Conservation (phyloP, 148 eudicot species). For the Dianthus caryophyllus region DNA sequence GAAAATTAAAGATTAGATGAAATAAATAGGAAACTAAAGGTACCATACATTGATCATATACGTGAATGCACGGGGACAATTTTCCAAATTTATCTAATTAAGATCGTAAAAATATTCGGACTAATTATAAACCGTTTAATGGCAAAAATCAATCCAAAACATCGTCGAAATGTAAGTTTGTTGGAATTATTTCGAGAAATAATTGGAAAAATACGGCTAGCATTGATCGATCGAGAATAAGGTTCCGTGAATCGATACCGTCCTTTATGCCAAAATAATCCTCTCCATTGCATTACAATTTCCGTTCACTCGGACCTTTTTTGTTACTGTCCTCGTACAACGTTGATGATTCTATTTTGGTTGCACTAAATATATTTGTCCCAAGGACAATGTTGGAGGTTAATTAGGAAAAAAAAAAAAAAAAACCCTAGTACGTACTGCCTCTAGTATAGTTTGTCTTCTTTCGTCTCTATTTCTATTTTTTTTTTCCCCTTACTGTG, state of each 20-base stretch:
- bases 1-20: too few species aligned
- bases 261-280: neutral
- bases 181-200: too few species aligned
- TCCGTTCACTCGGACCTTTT: neutral
- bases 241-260: slow-evolving; percentile 15
- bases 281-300: neutral
- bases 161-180: too few species aligned
- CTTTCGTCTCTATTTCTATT: neutral
- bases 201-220: neutral
- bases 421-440: neutral
- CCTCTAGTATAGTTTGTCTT: neutral
- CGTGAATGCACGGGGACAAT: too few species aligned
- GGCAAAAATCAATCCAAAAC: too few species aligned
- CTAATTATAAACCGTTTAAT: neutral
- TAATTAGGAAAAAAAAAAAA: too few species aligned
- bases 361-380: neutral
- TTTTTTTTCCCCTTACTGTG: neutral
- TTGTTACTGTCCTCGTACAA: neutral
- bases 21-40: too few species aligned
- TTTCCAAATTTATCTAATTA: too few species aligned
- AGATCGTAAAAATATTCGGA: too few species aligned
- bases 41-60: too few species aligned
- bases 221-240: slow-evolving; percentile 12
- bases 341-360: slow-evolving; percentile 13
- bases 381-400: slow-evolving; percentile 19